Base-by-base conservation (phyloP, 345 rosid species). In the Hevea brasiliensis region DNA sequence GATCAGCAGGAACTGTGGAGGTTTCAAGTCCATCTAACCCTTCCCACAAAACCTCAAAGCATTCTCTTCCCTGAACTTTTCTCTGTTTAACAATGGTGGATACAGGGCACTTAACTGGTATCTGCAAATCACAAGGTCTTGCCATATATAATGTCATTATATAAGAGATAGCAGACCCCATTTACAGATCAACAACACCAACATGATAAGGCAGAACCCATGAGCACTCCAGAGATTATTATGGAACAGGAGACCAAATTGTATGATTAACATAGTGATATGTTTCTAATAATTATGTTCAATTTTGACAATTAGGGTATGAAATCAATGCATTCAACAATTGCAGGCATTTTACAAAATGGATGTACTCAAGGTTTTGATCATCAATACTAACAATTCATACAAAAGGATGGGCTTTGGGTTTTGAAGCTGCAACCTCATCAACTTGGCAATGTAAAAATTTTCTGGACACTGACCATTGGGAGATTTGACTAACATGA, bases 1-100 rank as follows among this genome's bases (percentile, higher is more conserved):
- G 94, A 87, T 90, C 92, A 47, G 92, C 89, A 65, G 94, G 89
- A 75, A 92, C 92, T 73, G 86, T 79, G 32, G 94, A 87, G 45
- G 89, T 82, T 77, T 82, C 76, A 74, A 87, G 82, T 68, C 98
- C 96, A 56, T 84, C 87, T 7, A 79, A 61, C 56, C 81, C 85
- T 77, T 87, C 88, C 98, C 97, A 92, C 35, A 73, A 75, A 54
- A 95, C 93, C 89, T 91, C 97, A 73, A 84, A 91, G 80, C 90
- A 85, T 51, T 91, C 94, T 72, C 68, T 86, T 69, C 97, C 96
- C 61, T 80, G 90, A 70, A 84, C 79, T 87, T 86, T 92, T 59
- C 97, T 82, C 23, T 53, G 82, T 80, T 89, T 95, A 37, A 95
- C 74, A 66, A 95, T 84, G 81, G 72, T 85, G 48, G 89, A 85